A percentile compares a stretch with the other conserved stretches of the same genome.
These are phyloP conservation scores for Hypocreales sp. DNA, from an alignment of 2,329 filamentous ascomycete species.

Conservation along the genomic window DNA sequence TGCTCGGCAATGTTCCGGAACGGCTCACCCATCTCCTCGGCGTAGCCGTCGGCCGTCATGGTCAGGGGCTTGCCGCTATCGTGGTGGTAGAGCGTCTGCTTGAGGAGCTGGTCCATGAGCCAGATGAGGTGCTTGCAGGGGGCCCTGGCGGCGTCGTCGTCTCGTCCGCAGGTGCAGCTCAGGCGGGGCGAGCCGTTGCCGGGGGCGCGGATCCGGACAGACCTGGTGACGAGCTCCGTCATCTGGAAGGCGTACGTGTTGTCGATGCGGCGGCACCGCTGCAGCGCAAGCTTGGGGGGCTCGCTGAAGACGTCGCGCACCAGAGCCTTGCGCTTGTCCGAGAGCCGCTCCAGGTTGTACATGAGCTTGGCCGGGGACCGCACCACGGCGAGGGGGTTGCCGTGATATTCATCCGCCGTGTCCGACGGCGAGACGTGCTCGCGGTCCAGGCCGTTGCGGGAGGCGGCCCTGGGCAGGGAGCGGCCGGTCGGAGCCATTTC, in stretches of 20 bases:
- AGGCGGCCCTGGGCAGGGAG: too few relatives aligned
- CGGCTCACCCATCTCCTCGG: conserved; percentile 30
- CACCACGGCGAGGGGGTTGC: too few relatives aligned
- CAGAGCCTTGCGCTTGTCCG: conserved; percentile 17
- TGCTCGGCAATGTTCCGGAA: conserved; percentile 33
- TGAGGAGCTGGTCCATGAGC: conserved; percentile 36
- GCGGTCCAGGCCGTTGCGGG: too few relatives aligned
- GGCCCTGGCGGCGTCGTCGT: too few relatives aligned
- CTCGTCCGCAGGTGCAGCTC: conserved; percentile 28
- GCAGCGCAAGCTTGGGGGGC: conserved; percentile 31
- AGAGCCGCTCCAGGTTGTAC: conserved; percentile 24
- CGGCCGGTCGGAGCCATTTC: too few relatives aligned
- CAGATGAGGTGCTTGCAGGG: conserved; percentile 38
- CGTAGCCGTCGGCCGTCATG: conserved; percentile 25
- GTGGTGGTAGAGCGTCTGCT: conserved; percentile 27
- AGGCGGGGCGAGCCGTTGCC: conserved; percentile 23
- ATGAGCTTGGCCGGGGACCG: conserved; percentile 23
- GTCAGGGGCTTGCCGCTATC: conserved; percentile 21
- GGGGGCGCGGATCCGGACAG: conserved; percentile 30
- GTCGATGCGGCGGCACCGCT: conserved; percentile 30
- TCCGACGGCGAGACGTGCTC: too few relatives aligned
- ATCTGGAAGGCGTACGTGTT: conserved; percentile 39
- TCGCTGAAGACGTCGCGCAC: conserved; percentile 30
- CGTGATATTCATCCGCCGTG: too few relatives aligned
- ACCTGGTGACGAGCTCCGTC: conserved; percentile 35